Evolutionary conservation across 768 basidiomycete genomes (phyloP), one percentile per base, ranked within the genome.

Genomic region (Mycena haematopus): DNA sequence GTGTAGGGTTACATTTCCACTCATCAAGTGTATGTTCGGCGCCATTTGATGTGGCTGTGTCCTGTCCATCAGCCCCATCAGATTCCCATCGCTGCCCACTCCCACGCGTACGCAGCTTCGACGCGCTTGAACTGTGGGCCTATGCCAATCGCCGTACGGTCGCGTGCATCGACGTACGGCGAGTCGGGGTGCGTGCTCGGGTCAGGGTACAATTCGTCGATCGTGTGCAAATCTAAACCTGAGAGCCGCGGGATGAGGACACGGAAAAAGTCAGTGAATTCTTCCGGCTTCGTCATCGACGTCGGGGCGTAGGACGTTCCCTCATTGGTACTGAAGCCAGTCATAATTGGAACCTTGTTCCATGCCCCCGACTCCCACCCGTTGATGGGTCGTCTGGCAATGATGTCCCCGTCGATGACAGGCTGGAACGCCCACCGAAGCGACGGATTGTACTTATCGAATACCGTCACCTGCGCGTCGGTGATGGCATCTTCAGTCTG

Each of bases 281-380:
- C 38, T 13, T 55, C 53, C 24, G 53, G 53, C 27, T 44, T 5
- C 2, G 53, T 19, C 53, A 55, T 44, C 40, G 53, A n/a, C 1
- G 42, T 2, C 6, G 53, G 53, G 19, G 44, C 53, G 29, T 55
- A 55, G 19, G n/a, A 6, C 10, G 53, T 55, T 1, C 53, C 53
- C 27, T 55, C 53, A 27, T 55, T 55, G 42, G 42, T 40, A 36
- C 53, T 55, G 42, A 55, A 55, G 25, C 53, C 53, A 31, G 53
- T 55, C 53, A 55, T 55, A 31, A 55, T 55, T 11, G 53, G 53
- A 40, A 55, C 42, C 53, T 31, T 45, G 29, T 55, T 55, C 53
- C 42, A 55, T 14, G 11, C 29, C 5, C 29, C 29, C 19, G 53
- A 44, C 53, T 25, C 42, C 53, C 53, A 55, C 4, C 10, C 53